Base-by-base conservation (phyloP, 2,329 filamentous ascomycete species). In the Amylocarpus encephaloides region DNA sequence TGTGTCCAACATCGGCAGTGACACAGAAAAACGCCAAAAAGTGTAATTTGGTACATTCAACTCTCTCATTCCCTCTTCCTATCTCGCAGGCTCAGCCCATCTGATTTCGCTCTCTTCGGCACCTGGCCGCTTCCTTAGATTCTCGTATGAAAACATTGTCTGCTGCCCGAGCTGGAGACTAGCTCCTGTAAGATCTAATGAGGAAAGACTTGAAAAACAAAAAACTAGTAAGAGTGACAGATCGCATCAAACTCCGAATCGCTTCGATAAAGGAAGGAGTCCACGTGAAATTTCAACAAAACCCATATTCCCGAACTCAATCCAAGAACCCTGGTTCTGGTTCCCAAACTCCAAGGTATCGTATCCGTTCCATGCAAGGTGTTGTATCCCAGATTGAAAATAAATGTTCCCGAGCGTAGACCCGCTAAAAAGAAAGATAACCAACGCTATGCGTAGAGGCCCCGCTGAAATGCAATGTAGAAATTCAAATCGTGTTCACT, bases 271-370 rank as follows among this genome's bases (percentile, higher is more conserved):
- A 52, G 50, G 36, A 43, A 47, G 50, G 49, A 11, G 42, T 36
- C 15, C 38, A 51, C 43, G 38, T 26, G 42, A 48, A 51, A 35
- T 40, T 36, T 41, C 48, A 13, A 15, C 36, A 50, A 49, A 33
- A 49, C 50, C 46, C 29, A 48, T 22, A 43, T 18, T 18, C 34
- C 33, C 11, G 49, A 51, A 47, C 50, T 13, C 29, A 30, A 35
- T 39, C 11, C n/a, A 35, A 48, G 34, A 43, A 35, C 13, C 35
- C 44, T 40, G 12, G 26, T 13, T 33, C 45, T 49, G 35, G 49
- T 50, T 50, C 40, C 49, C 55, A 52, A 55, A 42, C 61, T 62
- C 62, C 62, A 54, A 57, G 61, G 61, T 63, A 65, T 63, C 60
- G 53, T 59, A 53, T 61, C 61, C 60, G 50, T 59, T 54, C 61